phyloP scores from a whole-genome alignment of 441 rosid species.

The Lepidium campestre region DNA sequence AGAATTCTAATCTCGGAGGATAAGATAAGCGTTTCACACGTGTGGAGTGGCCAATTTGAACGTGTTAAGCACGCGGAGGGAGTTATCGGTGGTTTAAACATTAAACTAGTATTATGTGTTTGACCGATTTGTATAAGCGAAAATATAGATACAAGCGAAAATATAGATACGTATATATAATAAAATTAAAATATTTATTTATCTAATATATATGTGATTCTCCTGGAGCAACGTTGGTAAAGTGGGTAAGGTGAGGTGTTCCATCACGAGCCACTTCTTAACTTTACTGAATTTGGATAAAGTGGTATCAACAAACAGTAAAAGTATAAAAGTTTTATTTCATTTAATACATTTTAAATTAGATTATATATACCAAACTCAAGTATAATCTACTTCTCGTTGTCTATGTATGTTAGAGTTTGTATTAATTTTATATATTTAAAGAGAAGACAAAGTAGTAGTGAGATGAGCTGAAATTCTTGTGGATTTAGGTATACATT shows the following conservation, averaged over 20 bases:
- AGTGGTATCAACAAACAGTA: not conserved
- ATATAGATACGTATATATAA: not conserved
- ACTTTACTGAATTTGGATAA: not conserved
- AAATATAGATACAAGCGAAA: not conserved
- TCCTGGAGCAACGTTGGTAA: not conserved
- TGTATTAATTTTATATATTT: not conserved
- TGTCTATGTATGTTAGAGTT: not conserved
- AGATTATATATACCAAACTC: not conserved
- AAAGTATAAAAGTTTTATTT: not conserved
- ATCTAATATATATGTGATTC: not conserved
- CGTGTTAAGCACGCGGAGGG: not conserved
- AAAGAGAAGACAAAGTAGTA: not conserved
- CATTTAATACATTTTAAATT: not conserved
- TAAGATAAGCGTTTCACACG: not conserved
- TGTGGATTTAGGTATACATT: too few relatives aligned
- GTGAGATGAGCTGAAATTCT: not conserved
- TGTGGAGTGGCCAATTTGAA: not conserved
- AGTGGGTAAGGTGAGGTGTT: slow-evolving; percentile 19
- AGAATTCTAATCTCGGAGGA: not conserved
- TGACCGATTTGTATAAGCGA: not conserved
- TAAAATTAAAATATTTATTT: not conserved
- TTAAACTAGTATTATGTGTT: not conserved
- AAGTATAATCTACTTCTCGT: not conserved
- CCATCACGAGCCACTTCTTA: not conserved
- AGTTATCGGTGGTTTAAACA: not conserved